A percentile compares a stretch with the other conserved stretches of the same genome.
Evolutionary conservation across 164 flowering plant genomes (phyloP).

Genomic region (Chloranthus sessilifolius): DNA sequence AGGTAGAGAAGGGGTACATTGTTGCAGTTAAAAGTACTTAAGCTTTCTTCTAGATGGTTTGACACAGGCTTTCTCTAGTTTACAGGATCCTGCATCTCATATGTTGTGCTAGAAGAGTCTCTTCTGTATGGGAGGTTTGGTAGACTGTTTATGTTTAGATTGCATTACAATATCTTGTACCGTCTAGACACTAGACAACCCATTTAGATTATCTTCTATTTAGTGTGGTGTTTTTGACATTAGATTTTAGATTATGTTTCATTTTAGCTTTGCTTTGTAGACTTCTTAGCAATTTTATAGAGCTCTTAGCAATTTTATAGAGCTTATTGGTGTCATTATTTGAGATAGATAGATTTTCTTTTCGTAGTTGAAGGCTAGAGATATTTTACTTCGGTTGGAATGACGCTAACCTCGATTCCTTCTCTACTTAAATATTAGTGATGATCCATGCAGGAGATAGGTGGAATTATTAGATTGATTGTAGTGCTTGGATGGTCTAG

Average conservation of each 20-base stretch:
- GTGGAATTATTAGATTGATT: not conserved
- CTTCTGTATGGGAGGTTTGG: not conserved
- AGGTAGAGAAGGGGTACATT: constrained; percentile 43
- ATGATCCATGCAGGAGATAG: too few species aligned
- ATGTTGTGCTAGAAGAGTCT: constrained; percentile 4
- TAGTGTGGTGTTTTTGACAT: not conserved
- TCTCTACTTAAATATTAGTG: too few species aligned
- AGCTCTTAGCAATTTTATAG: not conserved
- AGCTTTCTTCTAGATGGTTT: constrained; percentile 37
- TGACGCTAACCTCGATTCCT: too few species aligned
- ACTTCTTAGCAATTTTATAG: not conserved
- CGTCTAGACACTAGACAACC: constrained; percentile 10
- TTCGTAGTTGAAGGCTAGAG: too few species aligned
- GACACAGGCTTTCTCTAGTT: constrained; percentile 31
- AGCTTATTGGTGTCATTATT: too few species aligned
- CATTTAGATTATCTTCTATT: constrained; percentile 1
- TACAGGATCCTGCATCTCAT: constrained; percentile 6
- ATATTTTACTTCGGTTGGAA: too few species aligned
- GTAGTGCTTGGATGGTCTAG: not conserved
- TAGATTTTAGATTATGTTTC: constrained; percentile 1
- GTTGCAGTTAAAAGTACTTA: constrained; percentile 20
- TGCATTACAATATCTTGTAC: not conserved
- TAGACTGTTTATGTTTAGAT: not conserved
- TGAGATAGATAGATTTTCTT: not conserved
- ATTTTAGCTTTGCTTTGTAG: constrained; percentile 5